Conservation (phyloP, 148 eudicot genomes). For the Tetragonia tetragonoides region DNA sequence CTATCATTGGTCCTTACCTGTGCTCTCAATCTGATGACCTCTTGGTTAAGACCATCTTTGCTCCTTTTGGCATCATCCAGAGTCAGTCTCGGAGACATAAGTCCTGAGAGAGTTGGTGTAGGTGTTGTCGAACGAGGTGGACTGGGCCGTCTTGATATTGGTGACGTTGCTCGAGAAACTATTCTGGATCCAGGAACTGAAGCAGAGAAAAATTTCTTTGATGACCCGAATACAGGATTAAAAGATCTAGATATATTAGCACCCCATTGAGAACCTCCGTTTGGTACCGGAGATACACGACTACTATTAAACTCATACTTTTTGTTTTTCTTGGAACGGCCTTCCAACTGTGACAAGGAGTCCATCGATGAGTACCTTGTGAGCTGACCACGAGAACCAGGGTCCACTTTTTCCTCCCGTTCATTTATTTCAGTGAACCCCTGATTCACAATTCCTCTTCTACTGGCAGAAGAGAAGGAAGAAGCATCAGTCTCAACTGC, state of each 20-base stretch:
- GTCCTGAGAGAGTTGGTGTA: constrained; percentile 86
- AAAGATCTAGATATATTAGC: constrained; percentile 75
- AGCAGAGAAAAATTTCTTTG: constrained; percentile 93
- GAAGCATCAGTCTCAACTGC: constrained; percentile 59
- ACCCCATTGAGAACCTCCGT: constrained; percentile 89
- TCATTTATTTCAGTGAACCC: constrained; percentile 52
- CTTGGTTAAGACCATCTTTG: constrained; percentile 70
- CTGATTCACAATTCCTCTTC: constrained; percentile 67
- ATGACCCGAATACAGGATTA: constrained; percentile 90
- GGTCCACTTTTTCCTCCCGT: constrained; percentile 66
- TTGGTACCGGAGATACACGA: constrained; percentile 91
- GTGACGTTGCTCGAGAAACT: constrained; percentile 96
- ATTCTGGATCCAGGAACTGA: constrained; percentile 99
- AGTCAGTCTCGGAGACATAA: constrained; percentile 62
- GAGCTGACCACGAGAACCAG: constrained; percentile 71
- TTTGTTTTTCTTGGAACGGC: constrained; percentile 70
- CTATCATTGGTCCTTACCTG: constrained; percentile 50
- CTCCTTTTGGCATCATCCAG: constrained; percentile 54
- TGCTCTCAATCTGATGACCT: constrained; percentile 60
- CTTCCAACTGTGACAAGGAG: constrained; percentile 53
- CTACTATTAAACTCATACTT: constrained; percentile 87
- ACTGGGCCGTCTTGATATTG: constrained; percentile 81
- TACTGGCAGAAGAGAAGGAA: constrained; percentile 63
- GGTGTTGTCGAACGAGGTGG: constrained; percentile 98
- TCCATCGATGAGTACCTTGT: constrained; percentile 89